phyloP scores from a whole-genome alignment of 257 asterid genomes.

The Fraxinus americana region DNA sequence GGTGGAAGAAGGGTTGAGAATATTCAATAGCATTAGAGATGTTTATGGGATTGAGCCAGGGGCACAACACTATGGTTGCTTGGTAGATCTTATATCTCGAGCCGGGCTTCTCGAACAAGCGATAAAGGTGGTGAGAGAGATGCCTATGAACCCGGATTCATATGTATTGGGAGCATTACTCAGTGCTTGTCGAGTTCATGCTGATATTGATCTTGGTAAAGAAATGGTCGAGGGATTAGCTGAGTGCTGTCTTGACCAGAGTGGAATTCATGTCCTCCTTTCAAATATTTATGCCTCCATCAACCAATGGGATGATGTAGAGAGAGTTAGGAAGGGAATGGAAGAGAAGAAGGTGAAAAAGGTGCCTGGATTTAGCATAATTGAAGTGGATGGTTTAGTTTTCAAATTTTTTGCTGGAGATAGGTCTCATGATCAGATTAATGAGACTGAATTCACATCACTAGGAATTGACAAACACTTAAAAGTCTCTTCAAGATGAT shows the following conservation, averaged over 20 bases:
- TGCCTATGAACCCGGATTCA: slow-evolving; percentile 48
- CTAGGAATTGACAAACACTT: slow-evolving; percentile 29
- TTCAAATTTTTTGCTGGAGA: slow-evolving; percentile 38
- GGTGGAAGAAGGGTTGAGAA: slow-evolving; percentile 49
- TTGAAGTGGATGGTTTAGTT: slow-evolving; percentile 36
- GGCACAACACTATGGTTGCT: slow-evolving; percentile 50
- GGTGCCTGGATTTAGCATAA: slow-evolving; percentile 57
- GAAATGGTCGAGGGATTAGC: slow-evolving; percentile 30
- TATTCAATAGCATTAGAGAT: slow-evolving; percentile 41
- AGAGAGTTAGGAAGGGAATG: slow-evolving; percentile 52
- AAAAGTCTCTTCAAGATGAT: slow-evolving; percentile 22
- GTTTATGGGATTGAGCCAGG: slow-evolving; percentile 43
- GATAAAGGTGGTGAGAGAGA: slow-evolving; percentile 31
- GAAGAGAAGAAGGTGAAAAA: slow-evolving; percentile 40
- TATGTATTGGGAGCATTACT: slow-evolving; percentile 51
- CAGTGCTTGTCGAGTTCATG: slow-evolving; percentile 50
- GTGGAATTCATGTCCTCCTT: slow-evolving; percentile 47
- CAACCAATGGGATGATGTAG: slow-evolving; percentile 55
- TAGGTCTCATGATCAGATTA: slow-evolving; percentile 14
- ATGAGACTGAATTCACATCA: slow-evolving; percentile 15
- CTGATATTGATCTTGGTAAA: slow-evolving; percentile 33
- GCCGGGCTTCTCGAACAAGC: slow-evolving; percentile 50
- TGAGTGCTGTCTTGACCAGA: slow-evolving; percentile 32
- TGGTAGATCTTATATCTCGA: slow-evolving; percentile 56
- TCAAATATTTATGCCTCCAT: slow-evolving; percentile 53